Base-by-base conservation (phyloP, 805 yeast genomes). In the Brettanomyces naardenensis region DNA sequence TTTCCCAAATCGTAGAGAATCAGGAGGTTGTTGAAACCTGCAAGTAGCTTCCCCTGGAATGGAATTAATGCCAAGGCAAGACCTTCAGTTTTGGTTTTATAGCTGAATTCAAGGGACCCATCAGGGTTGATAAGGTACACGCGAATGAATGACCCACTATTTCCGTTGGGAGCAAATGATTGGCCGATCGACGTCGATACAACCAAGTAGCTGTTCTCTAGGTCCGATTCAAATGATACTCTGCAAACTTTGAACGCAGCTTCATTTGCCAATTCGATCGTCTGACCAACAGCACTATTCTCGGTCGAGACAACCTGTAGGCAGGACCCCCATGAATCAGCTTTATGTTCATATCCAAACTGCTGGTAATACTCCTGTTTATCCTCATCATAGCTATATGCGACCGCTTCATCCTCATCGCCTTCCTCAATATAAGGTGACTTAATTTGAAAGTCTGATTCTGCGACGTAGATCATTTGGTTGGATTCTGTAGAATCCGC, bases 1-100 rank as follows among this genome's bases (percentile, higher is more conserved):
- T 68, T 67, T 2, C 98, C 98, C 21, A 87, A 44, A 20, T 79
- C 89, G 52, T 71, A 88, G 6, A 84, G 46, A 26, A 83, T 60
- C 34, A 90, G 47, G 35, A 59, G 56, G 31, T 69, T 64, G 1
- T 68, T 70, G 35, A 74, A 47, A 0, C 85, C 89, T 1, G 72
- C 80, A 1, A 88, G 55, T 2, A 88, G 53, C 42, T 66, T 68
- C 0, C 79, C 84, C 35, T 71, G 69, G 54, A 85, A 86, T 9
- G 64, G 59, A 1, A 56, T 46, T 54, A 89, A 47, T 0, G 82
- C 65, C 21, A 65, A 44, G 0, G 76, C 73, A 2, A 64, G 59
- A 5, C 51, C 61, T 4, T 73, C 77, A 0, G 80, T 58, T 11
- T 57, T 52, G 0, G 96, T 87, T 38, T 65, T 64, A 55, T 89